These are phyloP conservation scores for Coccinonectria pachysandricola DNA, from an alignment of 2,329 filamentous ascomycete genomes.

Conservation along the genomic window DNA sequence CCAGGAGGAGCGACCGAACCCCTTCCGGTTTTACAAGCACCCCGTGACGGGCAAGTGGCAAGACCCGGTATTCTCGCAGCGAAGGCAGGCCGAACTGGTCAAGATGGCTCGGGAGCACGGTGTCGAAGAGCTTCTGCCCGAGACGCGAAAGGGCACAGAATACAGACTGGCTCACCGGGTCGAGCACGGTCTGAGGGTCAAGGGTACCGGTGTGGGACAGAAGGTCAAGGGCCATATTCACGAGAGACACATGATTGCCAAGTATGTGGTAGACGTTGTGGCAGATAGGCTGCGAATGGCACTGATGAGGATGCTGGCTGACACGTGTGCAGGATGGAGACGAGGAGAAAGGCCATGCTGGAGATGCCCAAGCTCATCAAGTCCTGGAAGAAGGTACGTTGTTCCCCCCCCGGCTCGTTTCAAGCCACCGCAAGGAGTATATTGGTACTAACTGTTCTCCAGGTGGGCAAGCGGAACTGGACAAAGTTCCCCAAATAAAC, in stretches of 20 bases:
- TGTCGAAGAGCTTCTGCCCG: slow-evolving; percentile 71
- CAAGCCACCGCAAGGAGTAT: neutral
- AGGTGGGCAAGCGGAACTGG: slow-evolving; percentile 48
- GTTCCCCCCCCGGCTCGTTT: too few species aligned
- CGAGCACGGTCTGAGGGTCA: slow-evolving; percentile 72
- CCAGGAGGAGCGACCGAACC: slow-evolving; percentile 56
- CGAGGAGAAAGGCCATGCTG: slow-evolving; percentile 84
- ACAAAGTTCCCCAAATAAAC: slow-evolving; percentile 46
- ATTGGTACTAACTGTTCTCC: slow-evolving; percentile 24
- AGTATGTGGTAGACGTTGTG: slow-evolving; percentile 36
- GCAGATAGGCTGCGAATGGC: slow-evolving; percentile 1
- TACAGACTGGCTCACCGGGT: slow-evolving; percentile 60
- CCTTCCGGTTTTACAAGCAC: slow-evolving; percentile 74
- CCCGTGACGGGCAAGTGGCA: slow-evolving; percentile 73
- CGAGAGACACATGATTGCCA: slow-evolving; percentile 74
- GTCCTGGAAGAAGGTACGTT: slow-evolving; percentile 76
- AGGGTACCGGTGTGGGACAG: slow-evolving; percentile 87
- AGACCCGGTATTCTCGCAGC: slow-evolving; percentile 69
- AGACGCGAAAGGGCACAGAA: slow-evolving; percentile 64
- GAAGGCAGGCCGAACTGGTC: slow-evolving; percentile 82
- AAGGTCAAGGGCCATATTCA: slow-evolving; percentile 90
- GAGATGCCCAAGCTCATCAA: slow-evolving; percentile 88
- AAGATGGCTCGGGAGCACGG: slow-evolving; percentile 72
- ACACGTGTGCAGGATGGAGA: slow-evolving; percentile 55
- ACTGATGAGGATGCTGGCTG: slow-evolving; percentile 6